Evolutionary conservation across 768 basidiomycete species (phyloP), one percentile per base, ranked within the genome.

Genomic region (Xerocomus potaroensis): DNA sequence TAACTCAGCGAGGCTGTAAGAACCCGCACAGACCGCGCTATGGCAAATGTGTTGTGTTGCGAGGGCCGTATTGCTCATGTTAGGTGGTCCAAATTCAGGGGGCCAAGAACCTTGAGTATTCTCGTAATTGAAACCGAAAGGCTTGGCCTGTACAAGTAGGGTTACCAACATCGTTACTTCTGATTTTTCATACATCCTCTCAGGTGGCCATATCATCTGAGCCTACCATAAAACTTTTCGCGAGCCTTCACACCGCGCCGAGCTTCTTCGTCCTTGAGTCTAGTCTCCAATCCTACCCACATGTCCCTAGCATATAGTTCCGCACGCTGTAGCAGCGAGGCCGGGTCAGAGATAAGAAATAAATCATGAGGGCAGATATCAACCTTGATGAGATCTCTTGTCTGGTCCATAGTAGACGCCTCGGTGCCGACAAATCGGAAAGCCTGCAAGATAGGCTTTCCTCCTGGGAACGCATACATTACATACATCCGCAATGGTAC

Each of bases 381-480:
- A 50, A 88, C 90, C 67, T 77, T 67, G 30, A 88, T 53, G 2
- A 87, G 70, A 0, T 67, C 67, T 47, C 72, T 73, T 12, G 89
- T 52, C 39, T 78, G 72, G 3, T 60, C 40, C 6, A 74, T 56
- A 6, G 72, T 69, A 23, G 85, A 60, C 44, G 87, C 81, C 3
- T 81, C 82, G 3, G 75, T 62, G 0, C 89, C 90, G 5, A 85
- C 57, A 33, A 83, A 64, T 7, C 81, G 77, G 62, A 86, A 80
- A 0, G 77, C 79, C 52, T 87, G 85, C 4, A 91, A 55, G 15
- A 59, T 64, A 1, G 79, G 62, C 23, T 66, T 48, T 8, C 63
- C 58, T 16, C 55, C 47, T 0, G 72, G 67, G 47, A 87, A 88
- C 1, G 87, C 81, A 59, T 80, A 86, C 45, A 83, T 72, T 0